Percentiles rank a stretch among this genome's conserved stretches.
phyloP scores from a whole-genome alignment of 73 alveolate genomes.

The Effrenium voratum region DNA sequence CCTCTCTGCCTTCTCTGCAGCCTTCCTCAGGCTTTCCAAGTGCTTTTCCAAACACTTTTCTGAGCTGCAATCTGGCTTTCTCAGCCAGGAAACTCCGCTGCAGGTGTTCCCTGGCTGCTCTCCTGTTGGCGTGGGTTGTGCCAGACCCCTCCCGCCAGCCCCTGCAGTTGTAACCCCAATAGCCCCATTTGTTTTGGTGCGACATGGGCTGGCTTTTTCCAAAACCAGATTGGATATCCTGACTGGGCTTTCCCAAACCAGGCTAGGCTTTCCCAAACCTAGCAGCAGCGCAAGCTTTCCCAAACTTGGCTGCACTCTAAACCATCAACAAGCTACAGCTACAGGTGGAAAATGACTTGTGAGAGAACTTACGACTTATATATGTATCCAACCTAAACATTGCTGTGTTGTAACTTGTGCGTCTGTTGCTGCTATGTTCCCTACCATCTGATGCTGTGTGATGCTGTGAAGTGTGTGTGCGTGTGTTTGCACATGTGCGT shows the following conservation, averaged over 20 bases:
- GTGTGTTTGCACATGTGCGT: no score
- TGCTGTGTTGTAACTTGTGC: not conserved
- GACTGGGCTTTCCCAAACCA: not conserved
- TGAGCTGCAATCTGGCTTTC: not conserved
- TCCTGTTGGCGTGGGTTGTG: not conserved
- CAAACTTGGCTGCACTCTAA: no score
- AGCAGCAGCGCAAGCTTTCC: no score
- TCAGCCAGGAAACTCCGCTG: not conserved
- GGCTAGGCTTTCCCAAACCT: no score
- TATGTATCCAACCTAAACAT: not conserved
- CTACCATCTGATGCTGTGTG: not conserved
- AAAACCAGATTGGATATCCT: not conserved
- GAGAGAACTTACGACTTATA: not conserved
- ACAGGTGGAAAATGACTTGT: not conserved
- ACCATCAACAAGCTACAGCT: not conserved
- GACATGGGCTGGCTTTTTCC: no score
- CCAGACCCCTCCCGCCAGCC: not conserved
- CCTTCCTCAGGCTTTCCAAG: not conserved
- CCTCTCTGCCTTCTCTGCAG: not conserved
- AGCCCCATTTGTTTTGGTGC: not conserved
- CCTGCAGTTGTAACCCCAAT: not conserved
- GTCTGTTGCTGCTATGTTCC: not conserved
- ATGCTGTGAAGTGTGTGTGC: no score
- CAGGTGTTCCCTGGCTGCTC: not conserved
- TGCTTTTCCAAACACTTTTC: not conserved